phyloP scores from a whole-genome alignment of 768 basidiomycete species.

The Leccinum incarnatum region DNA sequence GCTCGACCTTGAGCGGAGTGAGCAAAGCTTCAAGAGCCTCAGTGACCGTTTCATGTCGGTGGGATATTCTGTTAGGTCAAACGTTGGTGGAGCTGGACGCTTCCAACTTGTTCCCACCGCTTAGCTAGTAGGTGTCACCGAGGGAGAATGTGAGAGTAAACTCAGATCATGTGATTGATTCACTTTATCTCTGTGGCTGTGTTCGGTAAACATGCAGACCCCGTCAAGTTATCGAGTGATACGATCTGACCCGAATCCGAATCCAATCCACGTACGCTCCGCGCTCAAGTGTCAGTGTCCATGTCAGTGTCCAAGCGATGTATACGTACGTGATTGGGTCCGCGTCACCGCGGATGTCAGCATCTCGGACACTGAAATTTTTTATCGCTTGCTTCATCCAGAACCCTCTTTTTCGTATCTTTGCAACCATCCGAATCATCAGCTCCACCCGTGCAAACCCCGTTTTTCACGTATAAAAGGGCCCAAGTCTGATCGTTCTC shows the following conservation, averaged over 20 bases:
- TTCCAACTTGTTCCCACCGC: slow-evolving; percentile 12
- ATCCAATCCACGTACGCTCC: not conserved
- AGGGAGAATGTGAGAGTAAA: no score
- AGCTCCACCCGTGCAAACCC: slow-evolving; percentile 9
- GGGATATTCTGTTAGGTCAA: slow-evolving; percentile 1
- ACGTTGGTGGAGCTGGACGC: not conserved
- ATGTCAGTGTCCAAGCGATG: not conserved
- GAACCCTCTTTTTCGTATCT: slow-evolving; percentile 21
- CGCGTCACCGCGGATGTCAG: slow-evolving; percentile 6
- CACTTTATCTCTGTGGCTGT: no score
- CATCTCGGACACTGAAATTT: slow-evolving; percentile 19
- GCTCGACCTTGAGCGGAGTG: not conserved
- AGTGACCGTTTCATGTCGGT: not conserved
- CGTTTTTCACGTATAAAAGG: slow-evolving; percentile 30
- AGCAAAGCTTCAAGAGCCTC: not conserved
- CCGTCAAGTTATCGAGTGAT: not conserved
- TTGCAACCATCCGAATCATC: not conserved
- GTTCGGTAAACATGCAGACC: no score
- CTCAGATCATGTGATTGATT: no score
- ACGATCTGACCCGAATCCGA: not conserved
- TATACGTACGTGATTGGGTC: slow-evolving; percentile 11
- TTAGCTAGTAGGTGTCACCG: not conserved
- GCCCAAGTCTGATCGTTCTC: not conserved
- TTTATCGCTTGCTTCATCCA: not conserved
- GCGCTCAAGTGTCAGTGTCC: not conserved